A percentile compares a stretch with the other conserved stretches of the same genome.
These are phyloP conservation scores for Mucor racemosus DNA, from an alignment of 371 early-diverging fungal genomes.

Conservation along the genomic window DNA sequence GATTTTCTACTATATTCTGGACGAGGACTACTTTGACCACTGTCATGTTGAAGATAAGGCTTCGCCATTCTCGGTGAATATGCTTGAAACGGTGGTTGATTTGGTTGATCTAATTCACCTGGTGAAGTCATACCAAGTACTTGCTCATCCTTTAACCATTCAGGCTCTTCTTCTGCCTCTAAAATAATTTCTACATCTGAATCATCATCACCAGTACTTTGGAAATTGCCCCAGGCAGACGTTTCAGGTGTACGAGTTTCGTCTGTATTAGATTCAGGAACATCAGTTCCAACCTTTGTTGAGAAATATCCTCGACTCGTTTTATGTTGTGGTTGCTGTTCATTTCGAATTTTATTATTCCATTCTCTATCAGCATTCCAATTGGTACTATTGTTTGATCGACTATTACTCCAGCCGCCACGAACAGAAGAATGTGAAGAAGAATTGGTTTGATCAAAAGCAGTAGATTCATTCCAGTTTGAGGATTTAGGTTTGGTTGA, in stretches of 20 bases:
- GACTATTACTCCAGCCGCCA: not conserved
- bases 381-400: constrained; percentile 11
- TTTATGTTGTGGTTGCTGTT: not conserved
- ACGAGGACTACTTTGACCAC: constrained; percentile 10
- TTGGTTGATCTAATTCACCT: not conserved
- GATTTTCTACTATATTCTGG: not conserved
- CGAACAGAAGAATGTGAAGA: not conserved
- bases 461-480: not conserved
- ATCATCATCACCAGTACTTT: constrained; percentile 30
- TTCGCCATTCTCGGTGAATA: not conserved
- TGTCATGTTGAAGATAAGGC: not conserved
- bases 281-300: constrained; percentile 16
- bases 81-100: not conserved
- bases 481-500: not conserved
- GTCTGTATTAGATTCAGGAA: not conserved
- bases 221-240: constrained; percentile 6
- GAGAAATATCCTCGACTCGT: constrained; percentile 38
- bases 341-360: not conserved
- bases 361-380: constrained; percentile 6
- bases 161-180: constrained; percentile 34
- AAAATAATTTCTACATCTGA: constrained; percentile 48
- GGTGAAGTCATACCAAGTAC: constrained; percentile 38
- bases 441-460: not conserved
- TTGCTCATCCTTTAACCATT: constrained; percentile 22
- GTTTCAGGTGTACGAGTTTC: not conserved